Conservation (phyloP, 306 rosid species). For the Mimosa bimucronata region DNA sequence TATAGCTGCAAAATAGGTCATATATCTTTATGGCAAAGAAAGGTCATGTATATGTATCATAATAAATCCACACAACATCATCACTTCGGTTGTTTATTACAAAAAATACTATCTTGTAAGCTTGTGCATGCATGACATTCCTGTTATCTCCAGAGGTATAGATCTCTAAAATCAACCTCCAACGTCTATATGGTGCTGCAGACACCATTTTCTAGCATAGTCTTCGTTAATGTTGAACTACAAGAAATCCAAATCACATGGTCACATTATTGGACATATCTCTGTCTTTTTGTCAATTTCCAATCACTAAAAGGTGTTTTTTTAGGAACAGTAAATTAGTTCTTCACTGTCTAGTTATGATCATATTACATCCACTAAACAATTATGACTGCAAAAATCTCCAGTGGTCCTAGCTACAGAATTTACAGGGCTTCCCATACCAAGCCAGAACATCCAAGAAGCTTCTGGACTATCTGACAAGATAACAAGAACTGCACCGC, state of each 20-base stretch:
- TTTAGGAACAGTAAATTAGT: conserved; percentile 35
- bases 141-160: conserved; percentile 25
- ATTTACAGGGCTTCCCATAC: conserved; percentile 43
- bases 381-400: conserved; percentile 37
- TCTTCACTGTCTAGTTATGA: conserved; percentile 37
- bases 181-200: background rate
- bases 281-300: conserved; percentile 34
- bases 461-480: conserved; percentile 34
- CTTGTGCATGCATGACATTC: conserved; percentile 9
- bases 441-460: conserved; percentile 41
- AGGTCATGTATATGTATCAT: conserved; percentile 13
- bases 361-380: conserved; percentile 26
- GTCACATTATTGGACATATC: conserved; percentile 28
- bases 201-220: conserved; percentile 4
- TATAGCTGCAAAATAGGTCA: background rate
- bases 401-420: conserved; percentile 39
- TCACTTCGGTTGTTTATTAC: conserved; percentile 21
- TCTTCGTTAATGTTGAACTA: conserved; percentile 15
- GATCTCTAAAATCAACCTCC: background rate
- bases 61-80: conserved; percentile 18
- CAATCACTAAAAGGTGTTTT: conserved; percentile 28
- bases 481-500: conserved; percentile 20
- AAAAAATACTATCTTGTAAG: conserved; percentile 16
- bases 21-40: background rate
- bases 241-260: conserved; percentile 30